Base-by-base conservation (phyloP, 148 eudicot species). In the Nyssa sinensis region DNA sequence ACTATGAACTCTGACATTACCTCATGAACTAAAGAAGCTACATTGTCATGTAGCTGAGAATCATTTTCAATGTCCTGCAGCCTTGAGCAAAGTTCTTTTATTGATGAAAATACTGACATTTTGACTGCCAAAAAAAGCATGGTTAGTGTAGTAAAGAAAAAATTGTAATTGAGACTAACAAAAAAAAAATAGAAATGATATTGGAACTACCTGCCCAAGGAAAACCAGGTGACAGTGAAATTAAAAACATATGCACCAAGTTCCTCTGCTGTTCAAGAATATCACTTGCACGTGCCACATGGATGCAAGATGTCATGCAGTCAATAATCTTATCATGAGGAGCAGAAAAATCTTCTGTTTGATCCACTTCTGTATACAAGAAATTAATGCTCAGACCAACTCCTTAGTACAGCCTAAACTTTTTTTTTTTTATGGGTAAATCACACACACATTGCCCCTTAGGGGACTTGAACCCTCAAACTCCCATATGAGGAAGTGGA, bases 21-120 rank as follows among this genome's bases (percentile, higher is more conserved):
- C 97, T 94, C 96, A 31, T 81, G 86, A 72, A 82, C 77, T n/a
- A 88, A 83, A 61, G 88, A 24, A 31, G 82, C 61, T 53, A 82
- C 67, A 59, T 69, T 77, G 39, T 81, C 81, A 66, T 61, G 83
- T 67, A 70, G 30, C 69, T 67, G 78, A 59, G 78, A 71, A 32
- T 75, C 82, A 66, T 66, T 75, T 63, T 75, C 62, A 60, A 58
- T 55, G 49, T 76, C 77, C 16, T 79, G 82, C 71, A 94, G 78
- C 83, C 80, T 90, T 53, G 92, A 86, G 77, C 93, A 87, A 53
- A 94, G 87, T 81, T 82, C 90, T 83, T 90, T 92, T 33, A 92
- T 78, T 60, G 88, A 75, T 41, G 77, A 77, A 84, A 94, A 89
- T 23, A 81, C 92, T 1, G 98, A 81, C 81, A 90, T 76, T 86